Evolutionary conservation across 169 alveolate genomes (phyloP), one percentile per base, ranked within the genome.

Genomic region (Eimeria mitis): DNA sequence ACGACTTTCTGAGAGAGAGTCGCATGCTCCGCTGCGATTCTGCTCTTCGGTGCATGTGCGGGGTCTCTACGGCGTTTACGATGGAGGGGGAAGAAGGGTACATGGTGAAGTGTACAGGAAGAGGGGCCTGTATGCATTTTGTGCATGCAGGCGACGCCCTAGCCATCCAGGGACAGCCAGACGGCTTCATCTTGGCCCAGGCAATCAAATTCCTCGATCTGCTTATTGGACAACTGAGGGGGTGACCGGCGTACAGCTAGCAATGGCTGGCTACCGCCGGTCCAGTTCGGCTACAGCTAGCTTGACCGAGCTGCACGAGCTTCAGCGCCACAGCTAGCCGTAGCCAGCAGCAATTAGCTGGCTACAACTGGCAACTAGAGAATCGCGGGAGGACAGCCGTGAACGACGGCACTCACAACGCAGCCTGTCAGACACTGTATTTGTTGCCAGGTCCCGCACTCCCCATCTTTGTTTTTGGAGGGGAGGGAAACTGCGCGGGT

Each of bases 151-250:
- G 96, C 78, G 98, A 97, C 68, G 75, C 94, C 68, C 75, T 97
- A 42, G 94, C 73, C 37, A 94, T 97, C 19, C 94, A 91, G 68
- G 96, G 96, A 31, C 95, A 73, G 84, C 98, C 98, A 4, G 98
- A 97, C 49, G 96, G 97, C 52, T 97, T 97, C 83, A 91, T 91
- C n/a, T 89, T 96, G 89, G 95, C 97, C 28, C 97, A 96, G 83
- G 97, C 98, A 25, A 44, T 97, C 13, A 95, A 96, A 68, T 97
- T 96, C 95, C 65, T 97, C 59, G 97, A 95, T 56, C 61, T 95
- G 34, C 79, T 95, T 23, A 71, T 89, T 37, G 91, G 89, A 28
- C 94, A 94, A 68, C 94, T 94, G 89, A 25, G 81, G 63, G 56
- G 63, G 31, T 83, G 63, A 83, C 31, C 42, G 68, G 75, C 19